Percentiles rank a stretch among this genome's conserved stretches.
phyloP scores from a whole-genome alignment of 345 rosid species.

The Linum lewisii region DNA sequence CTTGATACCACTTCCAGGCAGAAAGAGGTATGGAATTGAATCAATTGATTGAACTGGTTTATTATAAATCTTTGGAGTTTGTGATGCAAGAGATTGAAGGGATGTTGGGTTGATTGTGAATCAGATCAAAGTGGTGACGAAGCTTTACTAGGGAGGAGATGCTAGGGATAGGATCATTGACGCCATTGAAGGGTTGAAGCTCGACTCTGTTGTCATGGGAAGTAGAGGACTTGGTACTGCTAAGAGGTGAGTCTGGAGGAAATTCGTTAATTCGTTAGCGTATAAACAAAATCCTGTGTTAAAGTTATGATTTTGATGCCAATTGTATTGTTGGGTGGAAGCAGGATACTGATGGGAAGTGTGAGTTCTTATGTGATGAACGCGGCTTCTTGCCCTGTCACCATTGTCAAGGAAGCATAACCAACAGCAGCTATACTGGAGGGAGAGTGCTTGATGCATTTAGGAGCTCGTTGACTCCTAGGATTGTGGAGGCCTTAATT shows the following conservation, averaged over 20 bases:
- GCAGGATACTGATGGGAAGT: slow-evolving; percentile 70
- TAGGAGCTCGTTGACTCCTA: no score
- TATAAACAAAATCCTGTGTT: not conserved
- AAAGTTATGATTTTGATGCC: not conserved
- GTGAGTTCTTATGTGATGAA: slow-evolving; percentile 66
- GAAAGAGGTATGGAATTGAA: slow-evolving; percentile 8
- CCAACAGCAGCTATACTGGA: not conserved
- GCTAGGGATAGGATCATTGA: no score
- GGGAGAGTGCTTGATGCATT: no score
- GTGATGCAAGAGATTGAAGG: no score
- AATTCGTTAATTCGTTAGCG: not conserved
- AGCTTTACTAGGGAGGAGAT: no score
- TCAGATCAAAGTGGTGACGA: no score
- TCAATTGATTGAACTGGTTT: not conserved
- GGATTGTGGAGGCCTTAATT: no score
- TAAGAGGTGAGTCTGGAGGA: slow-evolving; percentile 25
- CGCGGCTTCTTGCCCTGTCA: slow-evolving; percentile 67
- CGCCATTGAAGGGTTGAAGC: slow-evolving; percentile 32
- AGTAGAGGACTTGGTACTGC: slow-evolving; percentile 45
- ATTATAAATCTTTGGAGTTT: no score
- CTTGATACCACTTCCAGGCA: slow-evolving; percentile 10
- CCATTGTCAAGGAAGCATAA: slow-evolving; percentile 46
- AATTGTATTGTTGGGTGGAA: not conserved
- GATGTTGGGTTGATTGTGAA: no score
- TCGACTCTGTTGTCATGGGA: no score